A percentile compares a stretch with the other conserved stretches of the same genome.
phyloP scores from a whole-genome alignment of 352 stramenopile species.

The Globisporangium perplexum region DNA sequence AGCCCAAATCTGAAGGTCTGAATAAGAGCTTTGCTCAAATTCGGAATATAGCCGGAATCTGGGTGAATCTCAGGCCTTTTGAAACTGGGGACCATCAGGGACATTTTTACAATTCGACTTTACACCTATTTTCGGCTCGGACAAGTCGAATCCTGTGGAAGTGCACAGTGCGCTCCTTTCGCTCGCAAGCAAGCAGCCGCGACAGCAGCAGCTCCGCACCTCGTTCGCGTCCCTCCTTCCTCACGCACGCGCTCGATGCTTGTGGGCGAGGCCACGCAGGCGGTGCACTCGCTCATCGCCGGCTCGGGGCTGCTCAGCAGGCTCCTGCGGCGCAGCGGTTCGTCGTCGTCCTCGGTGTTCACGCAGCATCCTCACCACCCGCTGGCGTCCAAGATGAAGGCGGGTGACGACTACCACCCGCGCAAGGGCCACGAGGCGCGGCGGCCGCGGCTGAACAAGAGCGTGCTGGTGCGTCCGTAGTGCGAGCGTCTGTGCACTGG shows the following conservation, averaged over 20 bases:
- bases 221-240: neutral
- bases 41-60: neutral
- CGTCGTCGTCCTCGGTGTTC: neutral
- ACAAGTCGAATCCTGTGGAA: neutral
- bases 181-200: neutral
- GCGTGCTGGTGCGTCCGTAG: conserved; percentile 14
- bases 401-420: conserved; percentile 9
- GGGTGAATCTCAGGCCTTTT: neutral
- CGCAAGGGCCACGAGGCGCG: conserved; percentile 13
- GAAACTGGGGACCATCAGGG: too few species aligned
- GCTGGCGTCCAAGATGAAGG: conserved; percentile 1
- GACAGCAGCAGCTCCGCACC: too few species aligned
- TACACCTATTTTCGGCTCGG: too few species aligned
- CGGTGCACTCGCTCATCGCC: conserved; percentile 7
- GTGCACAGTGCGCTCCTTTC: neutral
- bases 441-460: conserved; percentile 9
- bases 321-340: conserved; percentile 3
- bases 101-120: too few species aligned
- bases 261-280: conserved; percentile 9
- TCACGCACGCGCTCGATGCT: conserved; percentile 1
- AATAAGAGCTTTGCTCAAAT: neutral
- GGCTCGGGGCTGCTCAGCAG: conserved; percentile 6
- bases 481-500: too few species aligned
- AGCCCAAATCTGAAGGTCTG: neutral
- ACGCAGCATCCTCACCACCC: neutral